A percentile compares a stretch with the other conserved stretches of the same genome.
These are phyloP conservation scores for Emericellopsis cladophorae DNA, from an alignment of 2,329 filamentous ascomycete species.

Conservation along the genomic window DNA sequence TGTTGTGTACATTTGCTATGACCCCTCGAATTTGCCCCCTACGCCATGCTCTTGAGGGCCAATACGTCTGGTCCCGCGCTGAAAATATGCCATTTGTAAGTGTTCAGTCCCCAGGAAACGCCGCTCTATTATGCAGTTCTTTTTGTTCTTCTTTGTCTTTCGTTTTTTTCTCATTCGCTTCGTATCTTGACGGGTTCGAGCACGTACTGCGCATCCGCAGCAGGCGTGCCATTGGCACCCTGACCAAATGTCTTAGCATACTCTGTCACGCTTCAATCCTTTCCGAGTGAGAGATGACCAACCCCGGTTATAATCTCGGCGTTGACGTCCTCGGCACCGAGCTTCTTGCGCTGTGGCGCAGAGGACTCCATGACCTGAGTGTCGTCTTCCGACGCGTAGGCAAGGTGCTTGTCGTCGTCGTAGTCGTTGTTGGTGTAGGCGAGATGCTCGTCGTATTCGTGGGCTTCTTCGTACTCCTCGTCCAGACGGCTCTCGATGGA, in stretches of 20 bases:
- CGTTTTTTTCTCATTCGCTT: neutral
- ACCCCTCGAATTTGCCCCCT: too few relatives aligned
- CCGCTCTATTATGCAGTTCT: neutral
- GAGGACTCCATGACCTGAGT: neutral
- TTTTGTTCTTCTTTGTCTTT: neutral
- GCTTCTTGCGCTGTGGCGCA: conserved; percentile 8
- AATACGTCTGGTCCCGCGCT: neutral
- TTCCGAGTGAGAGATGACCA: conserved; percentile 36
- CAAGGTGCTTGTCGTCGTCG: conserved; percentile 24
- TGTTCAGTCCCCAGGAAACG: neutral
- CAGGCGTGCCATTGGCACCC: neutral
- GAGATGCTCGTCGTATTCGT: conserved; percentile 18
- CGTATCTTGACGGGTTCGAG: conserved; percentile 15
- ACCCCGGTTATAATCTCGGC: conserved; percentile 50
- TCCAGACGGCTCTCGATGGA: conserved; percentile 26
- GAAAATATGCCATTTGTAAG: neutral
- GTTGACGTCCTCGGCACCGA: conserved; percentile 29
- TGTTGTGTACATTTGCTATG: too few relatives aligned
- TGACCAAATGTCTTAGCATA: too few relatives aligned
- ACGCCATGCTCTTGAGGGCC: too few relatives aligned
- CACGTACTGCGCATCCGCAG: conserved; percentile 5
- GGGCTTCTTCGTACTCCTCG: conserved; percentile 25
- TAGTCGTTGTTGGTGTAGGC: conserved; percentile 11
- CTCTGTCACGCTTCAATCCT: conserved; percentile 12
- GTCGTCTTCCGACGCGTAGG: conserved; percentile 7